Conservation (phyloP, 202 grass and related monocot species). For the Saccharum hybrid region DNA sequence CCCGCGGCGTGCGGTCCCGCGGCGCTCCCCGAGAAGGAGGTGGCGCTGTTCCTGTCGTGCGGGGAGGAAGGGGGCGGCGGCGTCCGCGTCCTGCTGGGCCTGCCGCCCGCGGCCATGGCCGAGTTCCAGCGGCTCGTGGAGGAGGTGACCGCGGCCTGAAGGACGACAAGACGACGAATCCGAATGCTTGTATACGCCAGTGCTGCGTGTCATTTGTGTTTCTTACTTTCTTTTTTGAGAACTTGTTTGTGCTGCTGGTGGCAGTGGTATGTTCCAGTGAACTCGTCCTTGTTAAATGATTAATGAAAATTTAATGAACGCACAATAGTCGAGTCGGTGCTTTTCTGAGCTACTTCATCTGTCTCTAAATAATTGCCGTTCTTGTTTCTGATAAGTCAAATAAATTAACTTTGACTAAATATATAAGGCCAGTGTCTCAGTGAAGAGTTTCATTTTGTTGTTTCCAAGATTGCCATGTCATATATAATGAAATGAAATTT, state of each 20-base stretch:
- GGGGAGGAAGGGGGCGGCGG: constrained; percentile 62
- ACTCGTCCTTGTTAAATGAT: background rate
- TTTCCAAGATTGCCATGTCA: too few relatives aligned
- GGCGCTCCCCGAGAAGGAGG: constrained; percentile 80
- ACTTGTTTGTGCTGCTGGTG: background rate
- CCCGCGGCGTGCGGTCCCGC: constrained; percentile 65
- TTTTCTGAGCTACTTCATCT: too few relatives aligned
- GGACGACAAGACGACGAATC: background rate
- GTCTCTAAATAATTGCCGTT: too few relatives aligned
- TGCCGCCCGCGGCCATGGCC: constrained; percentile 64
- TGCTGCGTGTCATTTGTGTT: background rate
- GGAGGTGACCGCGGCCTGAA: constrained; percentile 26
- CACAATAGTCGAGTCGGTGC: too few relatives aligned
- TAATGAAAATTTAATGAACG: too few relatives aligned
- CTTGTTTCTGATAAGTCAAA: too few relatives aligned
- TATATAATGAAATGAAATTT: too few relatives aligned
- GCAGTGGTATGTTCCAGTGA: background rate
- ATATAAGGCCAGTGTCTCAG: too few relatives aligned
- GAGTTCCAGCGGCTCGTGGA: constrained; percentile 62
- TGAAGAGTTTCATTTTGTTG: too few relatives aligned
- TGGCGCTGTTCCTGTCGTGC: constrained; percentile 73
- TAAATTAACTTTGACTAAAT: too few relatives aligned
- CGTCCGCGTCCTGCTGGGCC: constrained; percentile 74
- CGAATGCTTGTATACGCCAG: background rate
- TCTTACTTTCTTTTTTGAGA: background rate